These are phyloP conservation scores for Leccinellum rugosiceps DNA, from an alignment of 768 basidiomycete species.

Conservation along the genomic window DNA sequence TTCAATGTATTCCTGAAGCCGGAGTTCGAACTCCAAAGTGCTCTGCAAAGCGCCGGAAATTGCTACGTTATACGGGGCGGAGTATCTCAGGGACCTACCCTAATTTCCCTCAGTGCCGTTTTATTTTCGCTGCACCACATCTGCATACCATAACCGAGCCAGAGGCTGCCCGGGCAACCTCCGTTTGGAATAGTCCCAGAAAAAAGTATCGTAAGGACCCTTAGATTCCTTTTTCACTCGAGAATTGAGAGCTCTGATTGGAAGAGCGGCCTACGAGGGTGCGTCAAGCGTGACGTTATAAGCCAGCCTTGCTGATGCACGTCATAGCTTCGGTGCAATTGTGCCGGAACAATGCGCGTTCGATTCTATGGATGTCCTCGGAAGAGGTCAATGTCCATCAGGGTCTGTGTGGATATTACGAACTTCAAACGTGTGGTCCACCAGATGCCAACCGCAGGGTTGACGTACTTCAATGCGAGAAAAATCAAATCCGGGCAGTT, in stretches of 20 bases:
- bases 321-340: constrained; percentile 86
- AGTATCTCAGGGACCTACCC: constrained; percentile 43
- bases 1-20: constrained; percentile 96
- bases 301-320: no score
- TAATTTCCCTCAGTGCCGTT: constrained; percentile 85
- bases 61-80: constrained; percentile 6
- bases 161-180: no score
- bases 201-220: no score
- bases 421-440: constrained; percentile 19
- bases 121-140: constrained; percentile 99
- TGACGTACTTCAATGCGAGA: constrained; percentile 70
- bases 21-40: constrained; percentile 92
- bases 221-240: no score
- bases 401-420: constrained; percentile 48
- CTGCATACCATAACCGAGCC: no score
- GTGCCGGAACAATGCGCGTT: constrained; percentile 67
- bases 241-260: no score
- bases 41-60: constrained; percentile 50
- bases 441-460: constrained; percentile 15
- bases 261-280: no score
- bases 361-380: constrained; percentile 85
- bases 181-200: no score
- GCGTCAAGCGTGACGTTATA: no score
- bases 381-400: constrained; percentile 91
- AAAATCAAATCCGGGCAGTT: constrained; percentile 58